Conservation (phyloP, 805 yeast species). For the Ascoidea tarda region DNA sequence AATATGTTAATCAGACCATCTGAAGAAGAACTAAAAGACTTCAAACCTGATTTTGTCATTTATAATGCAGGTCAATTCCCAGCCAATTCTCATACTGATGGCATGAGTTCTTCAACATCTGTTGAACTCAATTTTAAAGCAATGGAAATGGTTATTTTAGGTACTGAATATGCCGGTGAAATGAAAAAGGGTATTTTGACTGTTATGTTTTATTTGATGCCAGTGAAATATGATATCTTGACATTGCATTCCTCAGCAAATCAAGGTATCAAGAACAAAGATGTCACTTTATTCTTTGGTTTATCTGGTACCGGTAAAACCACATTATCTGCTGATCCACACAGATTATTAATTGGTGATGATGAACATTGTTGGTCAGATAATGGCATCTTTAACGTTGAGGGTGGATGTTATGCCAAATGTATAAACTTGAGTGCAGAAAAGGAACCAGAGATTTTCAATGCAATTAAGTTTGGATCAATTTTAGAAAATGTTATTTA, state of each 20-base stretch:
- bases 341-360: constrained; percentile 90
- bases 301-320: constrained; percentile 98
- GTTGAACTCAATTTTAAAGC: constrained; percentile 93
- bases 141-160: constrained; percentile 97
- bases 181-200: constrained; percentile 99
- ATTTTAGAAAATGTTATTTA: constrained; percentile 88
- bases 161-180: constrained; percentile 99
- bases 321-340: constrained; percentile 93
- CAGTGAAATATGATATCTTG: constrained; percentile 78
- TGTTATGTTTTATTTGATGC: constrained; percentile 98
- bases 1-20: constrained; percentile 96
- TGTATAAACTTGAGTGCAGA: constrained; percentile 80
- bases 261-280: constrained; percentile 71
- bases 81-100: constrained; percentile 89
- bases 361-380: constrained; percentile 99
- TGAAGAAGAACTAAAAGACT: constrained; percentile 70
- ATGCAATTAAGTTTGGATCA: constrained; percentile 89
- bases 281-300: constrained; percentile 92
- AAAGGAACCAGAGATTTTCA: constrained; percentile 95
- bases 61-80: constrained; percentile 99
- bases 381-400: constrained; percentile 95
- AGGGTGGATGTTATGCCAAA: constrained; percentile 99
- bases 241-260: constrained; percentile 93
- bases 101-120: constrained; percentile 93
- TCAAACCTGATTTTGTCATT: constrained; percentile 95